Conservation (phyloP, 495 filamentous ascomycete genomes). For the Penicillium simplicissimum region DNA sequence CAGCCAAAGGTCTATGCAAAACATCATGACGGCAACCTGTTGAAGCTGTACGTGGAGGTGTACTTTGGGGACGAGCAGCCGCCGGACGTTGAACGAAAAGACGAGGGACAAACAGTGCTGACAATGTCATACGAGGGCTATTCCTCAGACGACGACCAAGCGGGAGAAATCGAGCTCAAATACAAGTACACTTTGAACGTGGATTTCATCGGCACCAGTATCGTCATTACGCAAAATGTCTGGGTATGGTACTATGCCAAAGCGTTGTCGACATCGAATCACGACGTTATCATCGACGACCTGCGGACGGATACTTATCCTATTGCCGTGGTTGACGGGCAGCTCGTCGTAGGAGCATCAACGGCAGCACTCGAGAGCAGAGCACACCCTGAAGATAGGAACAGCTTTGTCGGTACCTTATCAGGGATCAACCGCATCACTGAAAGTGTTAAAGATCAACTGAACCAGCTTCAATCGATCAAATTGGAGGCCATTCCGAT, state of each 20-base stretch:
- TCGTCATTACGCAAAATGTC: not conserved
- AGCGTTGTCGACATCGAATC: not conserved
- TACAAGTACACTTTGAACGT: not conserved
- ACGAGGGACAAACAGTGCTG: not conserved
- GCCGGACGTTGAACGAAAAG: not conserved
- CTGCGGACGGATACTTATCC: no score
- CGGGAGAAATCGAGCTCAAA: not conserved
- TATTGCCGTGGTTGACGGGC: not conserved
- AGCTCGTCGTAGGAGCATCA: not conserved
- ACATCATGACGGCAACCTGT: not conserved
- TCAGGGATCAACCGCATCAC: not conserved
- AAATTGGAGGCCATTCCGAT: not conserved
- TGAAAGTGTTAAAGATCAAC: not conserved
- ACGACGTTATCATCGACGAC: not conserved
- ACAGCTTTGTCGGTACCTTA: not conserved
- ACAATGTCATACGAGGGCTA: not conserved
- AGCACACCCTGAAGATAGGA: not conserved
- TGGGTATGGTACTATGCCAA: not conserved
- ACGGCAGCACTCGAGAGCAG: not conserved
- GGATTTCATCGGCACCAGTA: not conserved
- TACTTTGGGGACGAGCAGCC: not conserved
- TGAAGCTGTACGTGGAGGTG: not conserved
- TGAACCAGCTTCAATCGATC: not conserved
- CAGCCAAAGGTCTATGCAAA: not conserved
- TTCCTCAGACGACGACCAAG: not conserved